A percentile compares a stretch with the other conserved stretches of the same genome.
Evolutionary conservation across 2,329 filamentous ascomycete species (phyloP).

Genomic region (Neoarthrinium moseri): DNA sequence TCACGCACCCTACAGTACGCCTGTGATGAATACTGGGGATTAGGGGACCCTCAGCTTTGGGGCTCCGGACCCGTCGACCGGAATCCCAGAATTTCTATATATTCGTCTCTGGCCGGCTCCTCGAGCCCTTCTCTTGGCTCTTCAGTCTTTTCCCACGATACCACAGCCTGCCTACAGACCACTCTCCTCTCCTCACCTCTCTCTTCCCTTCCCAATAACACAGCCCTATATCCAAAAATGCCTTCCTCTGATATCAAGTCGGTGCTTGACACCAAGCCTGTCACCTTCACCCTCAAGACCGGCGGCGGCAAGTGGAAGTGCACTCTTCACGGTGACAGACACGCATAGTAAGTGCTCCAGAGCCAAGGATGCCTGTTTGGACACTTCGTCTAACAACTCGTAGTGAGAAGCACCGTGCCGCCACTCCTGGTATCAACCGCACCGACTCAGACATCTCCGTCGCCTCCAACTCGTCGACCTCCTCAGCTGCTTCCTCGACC

Average conservation of each 20-base stretch:
- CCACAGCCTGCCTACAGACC: not conserved
- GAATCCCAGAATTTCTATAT: slow-evolving; percentile 1
- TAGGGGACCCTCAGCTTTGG: slow-evolving; percentile 2
- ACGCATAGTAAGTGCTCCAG: slow-evolving; percentile 25
- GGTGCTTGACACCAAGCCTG: slow-evolving; percentile 24
- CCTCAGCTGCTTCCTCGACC: slow-evolving; percentile 5
- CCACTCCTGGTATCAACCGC: slow-evolving; percentile 16
- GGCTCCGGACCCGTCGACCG: not conserved
- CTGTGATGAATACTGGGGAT: slow-evolving; percentile 6
- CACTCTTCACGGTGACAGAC: slow-evolving; percentile 28
- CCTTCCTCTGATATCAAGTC: slow-evolving; percentile 25
- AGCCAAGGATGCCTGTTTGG: not conserved
- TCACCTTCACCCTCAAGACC: slow-evolving; percentile 30
- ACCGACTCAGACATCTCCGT: slow-evolving; percentile 25
- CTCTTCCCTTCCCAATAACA: not conserved
- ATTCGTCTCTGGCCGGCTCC: not conserved
- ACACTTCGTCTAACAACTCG: not conserved
- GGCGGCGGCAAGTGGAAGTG: slow-evolving; percentile 27
- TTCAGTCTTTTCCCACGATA: not conserved
- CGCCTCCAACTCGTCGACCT: slow-evolving; percentile 15
- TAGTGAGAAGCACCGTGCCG: slow-evolving; percentile 9
- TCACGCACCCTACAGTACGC: slow-evolving; percentile 8
- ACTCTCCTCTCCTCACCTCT: not conserved
- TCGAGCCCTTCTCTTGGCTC: not conserved
- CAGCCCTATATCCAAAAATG: slow-evolving; percentile 20